Conservation (phyloP, 2,329 filamentous ascomycete species). For the Fusarium burgessii region DNA sequence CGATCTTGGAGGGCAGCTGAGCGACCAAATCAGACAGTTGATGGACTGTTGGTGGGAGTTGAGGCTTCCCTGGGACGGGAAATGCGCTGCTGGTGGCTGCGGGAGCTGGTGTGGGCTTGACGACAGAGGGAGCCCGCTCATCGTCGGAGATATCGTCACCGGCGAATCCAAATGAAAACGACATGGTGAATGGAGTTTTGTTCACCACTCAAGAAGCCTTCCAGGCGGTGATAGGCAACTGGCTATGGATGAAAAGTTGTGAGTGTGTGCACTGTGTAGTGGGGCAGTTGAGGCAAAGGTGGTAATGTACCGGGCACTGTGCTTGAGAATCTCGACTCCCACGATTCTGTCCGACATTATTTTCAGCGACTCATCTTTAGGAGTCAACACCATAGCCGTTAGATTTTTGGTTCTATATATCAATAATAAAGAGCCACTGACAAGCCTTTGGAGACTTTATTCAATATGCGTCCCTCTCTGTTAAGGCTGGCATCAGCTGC, state of each 20-base stretch:
- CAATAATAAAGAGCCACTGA: background rate
- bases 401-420: background rate
- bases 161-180: slow-evolving; percentile 71
- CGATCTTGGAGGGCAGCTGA: slow-evolving; percentile 77
- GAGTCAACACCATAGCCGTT: slow-evolving; percentile 1
- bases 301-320: slow-evolving; percentile 35
- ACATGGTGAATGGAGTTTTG: slow-evolving; percentile 48
- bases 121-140: slow-evolving; percentile 46
- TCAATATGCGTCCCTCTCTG: slow-evolving; percentile 47
- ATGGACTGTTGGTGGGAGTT: slow-evolving; percentile 67
- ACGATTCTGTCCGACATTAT: slow-evolving; percentile 25
- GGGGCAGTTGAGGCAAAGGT: slow-evolving; percentile 29
- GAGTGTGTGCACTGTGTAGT: slow-evolving; percentile 47
- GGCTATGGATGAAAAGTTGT: slow-evolving; percentile 31
- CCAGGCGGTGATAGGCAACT: background rate
- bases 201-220: slow-evolving; percentile 2
- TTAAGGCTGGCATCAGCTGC: slow-evolving; percentile 54
- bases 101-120: slow-evolving; percentile 41
- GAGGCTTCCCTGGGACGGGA: slow-evolving; percentile 70
- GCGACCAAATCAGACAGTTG: slow-evolving; percentile 63
- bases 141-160: slow-evolving; percentile 71
- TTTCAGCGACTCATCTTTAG: slow-evolving; percentile 5
- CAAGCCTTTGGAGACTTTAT: background rate
- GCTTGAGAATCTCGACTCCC: slow-evolving; percentile 28
- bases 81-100: slow-evolving; percentile 60